These are phyloP conservation scores for Pseudogymnoascus sp. DNA, from an alignment of 2,329 filamentous ascomycete genomes.

Conservation along the genomic window DNA sequence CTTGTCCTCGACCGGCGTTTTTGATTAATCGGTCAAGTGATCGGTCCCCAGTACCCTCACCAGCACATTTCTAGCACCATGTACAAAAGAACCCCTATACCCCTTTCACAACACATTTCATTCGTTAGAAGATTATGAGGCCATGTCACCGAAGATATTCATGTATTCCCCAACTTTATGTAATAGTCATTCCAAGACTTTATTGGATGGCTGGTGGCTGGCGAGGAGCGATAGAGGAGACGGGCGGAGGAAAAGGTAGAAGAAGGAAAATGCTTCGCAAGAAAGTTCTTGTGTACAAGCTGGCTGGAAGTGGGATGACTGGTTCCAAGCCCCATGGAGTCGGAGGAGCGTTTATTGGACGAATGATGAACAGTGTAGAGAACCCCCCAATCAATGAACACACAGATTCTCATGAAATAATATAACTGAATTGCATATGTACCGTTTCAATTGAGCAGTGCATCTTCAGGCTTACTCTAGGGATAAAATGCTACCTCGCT, in stretches of 20 bases:
- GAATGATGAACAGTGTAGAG: constrained; percentile 6
- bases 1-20: constrained; percentile 29
- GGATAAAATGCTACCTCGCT: neutral
- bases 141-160: constrained; percentile 14
- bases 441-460: neutral
- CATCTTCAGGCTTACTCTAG: neutral
- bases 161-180: constrained; percentile 13
- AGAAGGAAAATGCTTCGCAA: neutral
- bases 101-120: constrained; percentile 10
- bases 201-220: constrained; percentile 12
- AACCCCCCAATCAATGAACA: constrained; percentile 10
- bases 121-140: constrained; percentile 10
- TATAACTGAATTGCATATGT: neutral
- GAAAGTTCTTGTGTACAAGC: constrained; percentile 9
- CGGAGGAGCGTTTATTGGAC: constrained; percentile 9
- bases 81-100: constrained; percentile 10
- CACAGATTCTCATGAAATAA: constrained; percentile 7
- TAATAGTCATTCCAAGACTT: constrained; percentile 11
- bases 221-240: constrained; percentile 4
- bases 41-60: constrained; percentile 12
- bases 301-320: neutral
- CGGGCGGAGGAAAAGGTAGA: neutral
- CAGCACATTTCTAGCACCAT: constrained; percentile 8
- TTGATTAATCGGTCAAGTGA: constrained; percentile 18
- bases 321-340: neutral